Evolutionary conservation across 2,329 filamentous ascomycete genomes (phyloP).

Genomic region (Bipolaris zeicola): DNA sequence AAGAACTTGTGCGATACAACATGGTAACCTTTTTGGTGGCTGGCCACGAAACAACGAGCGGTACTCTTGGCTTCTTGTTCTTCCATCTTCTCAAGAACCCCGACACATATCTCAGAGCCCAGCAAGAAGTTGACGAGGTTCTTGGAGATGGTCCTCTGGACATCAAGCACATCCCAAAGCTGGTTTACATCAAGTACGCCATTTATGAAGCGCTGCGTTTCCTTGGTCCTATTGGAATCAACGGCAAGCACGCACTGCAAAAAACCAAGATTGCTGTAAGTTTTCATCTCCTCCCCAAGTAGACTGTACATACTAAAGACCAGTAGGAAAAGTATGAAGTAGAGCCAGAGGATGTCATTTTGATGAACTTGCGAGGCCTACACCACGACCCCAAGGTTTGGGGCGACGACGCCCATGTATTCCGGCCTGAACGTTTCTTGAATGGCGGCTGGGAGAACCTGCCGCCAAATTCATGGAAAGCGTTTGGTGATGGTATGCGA

Average conservation of each 20-base stretch:
- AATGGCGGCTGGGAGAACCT: conserved; percentile 13
- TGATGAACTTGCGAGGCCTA: conserved; percentile 11
- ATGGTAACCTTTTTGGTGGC: conserved; percentile 15
- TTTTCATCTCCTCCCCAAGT: neutral
- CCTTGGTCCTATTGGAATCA: conserved; percentile 9
- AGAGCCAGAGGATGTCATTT: conserved; percentile 5
- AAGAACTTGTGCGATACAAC: conserved; percentile 10
- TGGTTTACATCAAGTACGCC: conserved; percentile 9
- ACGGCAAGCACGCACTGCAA: conserved; percentile 4
- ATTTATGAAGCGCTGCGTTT: conserved; percentile 13
- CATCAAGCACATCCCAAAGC: conserved; percentile 1
- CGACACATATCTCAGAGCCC: conserved; percentile 8
- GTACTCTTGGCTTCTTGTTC: conserved; percentile 9
- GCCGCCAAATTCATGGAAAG: conserved; percentile 42
- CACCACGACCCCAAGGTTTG: conserved; percentile 13
- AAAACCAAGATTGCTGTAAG: conserved; percentile 12
- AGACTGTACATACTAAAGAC: neutral
- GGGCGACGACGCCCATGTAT: conserved; percentile 12
- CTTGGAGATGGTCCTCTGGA: conserved; percentile 8
- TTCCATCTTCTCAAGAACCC: conserved; percentile 12
- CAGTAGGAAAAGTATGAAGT: conserved; percentile 8
- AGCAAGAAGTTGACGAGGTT: conserved; percentile 13
- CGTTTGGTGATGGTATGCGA: conserved; percentile 74
- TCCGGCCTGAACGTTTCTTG: conserved; percentile 12
- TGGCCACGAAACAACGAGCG: conserved; percentile 15